A percentile compares a stretch with the other conserved stretches of the same genome.
phyloP scores from a whole-genome alignment of 768 basidiomycete species.

The Mycena vulgaris region DNA sequence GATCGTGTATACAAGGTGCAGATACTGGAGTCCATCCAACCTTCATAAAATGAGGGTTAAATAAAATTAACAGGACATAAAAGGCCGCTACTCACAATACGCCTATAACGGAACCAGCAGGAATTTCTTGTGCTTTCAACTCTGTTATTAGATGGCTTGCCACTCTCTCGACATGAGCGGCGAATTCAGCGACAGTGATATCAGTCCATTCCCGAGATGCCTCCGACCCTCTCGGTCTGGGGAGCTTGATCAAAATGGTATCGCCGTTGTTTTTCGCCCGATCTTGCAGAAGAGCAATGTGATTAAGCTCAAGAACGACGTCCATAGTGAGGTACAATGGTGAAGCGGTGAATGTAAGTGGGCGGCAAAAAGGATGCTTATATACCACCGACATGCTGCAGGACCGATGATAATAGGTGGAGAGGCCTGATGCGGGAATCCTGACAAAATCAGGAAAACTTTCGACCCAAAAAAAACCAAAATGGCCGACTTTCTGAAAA shows the following conservation, averaged over 20 bases:
- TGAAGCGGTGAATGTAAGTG: constrained; percentile 14
- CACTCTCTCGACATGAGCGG: constrained; percentile 17
- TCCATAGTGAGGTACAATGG: constrained; percentile 13
- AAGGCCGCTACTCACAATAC: constrained; percentile 13
- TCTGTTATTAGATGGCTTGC: constrained; percentile 6
- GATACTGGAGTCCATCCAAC: constrained; percentile 8
- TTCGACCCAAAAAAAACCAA: no score
- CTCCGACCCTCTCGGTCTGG: constrained; percentile 3
- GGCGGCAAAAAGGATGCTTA: neutral
- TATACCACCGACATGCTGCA: constrained; percentile 4
- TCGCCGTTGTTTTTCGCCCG: constrained; percentile 16
- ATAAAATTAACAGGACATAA: neutral
- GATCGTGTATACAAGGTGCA: constrained; percentile 12
- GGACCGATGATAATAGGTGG: no score
- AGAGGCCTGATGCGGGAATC: no score
- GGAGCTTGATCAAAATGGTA: constrained; percentile 14
- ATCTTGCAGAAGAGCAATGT: constrained; percentile 19
- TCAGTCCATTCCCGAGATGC: constrained; percentile 22
- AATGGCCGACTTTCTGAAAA: no score
- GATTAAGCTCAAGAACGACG: constrained; percentile 12
- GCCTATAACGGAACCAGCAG: constrained; percentile 19
- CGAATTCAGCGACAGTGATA: constrained; percentile 20
- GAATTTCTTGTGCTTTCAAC: constrained; percentile 9
- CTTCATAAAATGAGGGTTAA: neutral
- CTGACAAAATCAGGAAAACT: no score